phyloP scores from a whole-genome alignment of 306 rosid genomes.

The Acacia confusa region DNA sequence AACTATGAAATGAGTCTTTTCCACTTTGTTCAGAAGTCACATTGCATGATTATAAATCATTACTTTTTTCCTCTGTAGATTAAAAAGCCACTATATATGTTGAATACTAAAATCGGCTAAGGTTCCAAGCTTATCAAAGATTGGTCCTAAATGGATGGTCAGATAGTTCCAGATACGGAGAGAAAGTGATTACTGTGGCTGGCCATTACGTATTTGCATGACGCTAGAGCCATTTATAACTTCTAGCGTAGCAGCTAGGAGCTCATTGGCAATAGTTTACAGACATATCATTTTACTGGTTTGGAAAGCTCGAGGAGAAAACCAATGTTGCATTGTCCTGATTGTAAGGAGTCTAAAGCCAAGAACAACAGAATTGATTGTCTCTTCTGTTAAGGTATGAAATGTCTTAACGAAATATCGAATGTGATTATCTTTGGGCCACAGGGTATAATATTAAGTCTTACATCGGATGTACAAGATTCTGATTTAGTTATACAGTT shows the following conservation, averaged over 20 bases:
- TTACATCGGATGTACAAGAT: background rate
- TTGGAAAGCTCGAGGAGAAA: background rate
- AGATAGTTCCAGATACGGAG: background rate
- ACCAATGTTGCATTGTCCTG: background rate
- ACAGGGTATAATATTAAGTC: background rate
- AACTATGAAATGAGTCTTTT: conserved; percentile 6
- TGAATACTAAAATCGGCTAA: background rate
- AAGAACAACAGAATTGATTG: background rate
- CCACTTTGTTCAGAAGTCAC: background rate
- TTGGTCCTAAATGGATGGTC: background rate
- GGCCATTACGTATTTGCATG: background rate
- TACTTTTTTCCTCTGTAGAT: conserved; percentile 9
- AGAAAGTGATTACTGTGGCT: background rate
- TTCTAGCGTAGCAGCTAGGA: background rate
- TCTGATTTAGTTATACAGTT: background rate
- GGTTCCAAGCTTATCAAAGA: background rate
- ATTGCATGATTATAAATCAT: conserved; percentile 22
- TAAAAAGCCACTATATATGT: background rate
- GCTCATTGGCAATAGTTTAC: background rate
- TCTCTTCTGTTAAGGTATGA: background rate
- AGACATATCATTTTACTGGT: background rate
- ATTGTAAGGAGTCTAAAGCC: background rate
- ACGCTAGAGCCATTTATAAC: background rate
- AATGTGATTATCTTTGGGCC: background rate
- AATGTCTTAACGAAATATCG: background rate